Conservation (phyloP, 2,329 filamentous ascomycete species). For the Pseudogymnoascus sp. region DNA sequence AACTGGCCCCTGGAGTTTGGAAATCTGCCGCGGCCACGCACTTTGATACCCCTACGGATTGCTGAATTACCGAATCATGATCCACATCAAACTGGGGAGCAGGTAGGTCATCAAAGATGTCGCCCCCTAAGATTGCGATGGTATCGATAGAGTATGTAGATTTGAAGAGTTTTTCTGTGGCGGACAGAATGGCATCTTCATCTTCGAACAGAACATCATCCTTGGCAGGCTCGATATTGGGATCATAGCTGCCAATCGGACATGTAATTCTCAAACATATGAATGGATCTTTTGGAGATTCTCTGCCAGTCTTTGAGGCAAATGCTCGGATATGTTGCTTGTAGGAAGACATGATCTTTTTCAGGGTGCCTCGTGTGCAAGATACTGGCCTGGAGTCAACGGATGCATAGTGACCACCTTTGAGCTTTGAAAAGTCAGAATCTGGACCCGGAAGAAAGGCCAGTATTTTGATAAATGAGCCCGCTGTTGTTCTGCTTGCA, state of each 20-base stretch:
- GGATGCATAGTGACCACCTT: slow-evolving; percentile 55
- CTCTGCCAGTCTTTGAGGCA: slow-evolving; percentile 20
- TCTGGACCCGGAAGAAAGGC: slow-evolving; percentile 50
- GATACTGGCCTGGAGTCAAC: slow-evolving; percentile 62
- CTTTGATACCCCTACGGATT: neutral
- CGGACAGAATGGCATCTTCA: slow-evolving; percentile 37
- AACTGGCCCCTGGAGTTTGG: neutral
- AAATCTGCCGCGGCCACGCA: neutral
- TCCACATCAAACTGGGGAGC: slow-evolving; percentile 4
- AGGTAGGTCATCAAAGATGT: slow-evolving; percentile 30
- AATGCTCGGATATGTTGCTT: slow-evolving; percentile 40
- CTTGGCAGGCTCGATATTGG: slow-evolving; percentile 65
- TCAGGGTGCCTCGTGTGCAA: slow-evolving; percentile 46
- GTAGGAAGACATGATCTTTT: slow-evolving; percentile 50
- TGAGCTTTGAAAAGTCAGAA: slow-evolving; percentile 38
- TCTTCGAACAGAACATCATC: slow-evolving; percentile 63
- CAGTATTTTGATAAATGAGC: slow-evolving; percentile 37
- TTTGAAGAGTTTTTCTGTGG: slow-evolving; percentile 25
- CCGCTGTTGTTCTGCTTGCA: neutral
- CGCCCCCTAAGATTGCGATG: slow-evolving; percentile 32
- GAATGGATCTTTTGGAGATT: slow-evolving; percentile 46
- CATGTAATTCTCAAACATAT: slow-evolving; percentile 58
- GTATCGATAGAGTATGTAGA: slow-evolving; percentile 16
- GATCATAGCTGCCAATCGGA: slow-evolving; percentile 57
- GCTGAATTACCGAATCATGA: neutral